Conservation (phyloP, 1,284 basidiomycete genomes). For the Sanghuangporus baumii region DNA sequence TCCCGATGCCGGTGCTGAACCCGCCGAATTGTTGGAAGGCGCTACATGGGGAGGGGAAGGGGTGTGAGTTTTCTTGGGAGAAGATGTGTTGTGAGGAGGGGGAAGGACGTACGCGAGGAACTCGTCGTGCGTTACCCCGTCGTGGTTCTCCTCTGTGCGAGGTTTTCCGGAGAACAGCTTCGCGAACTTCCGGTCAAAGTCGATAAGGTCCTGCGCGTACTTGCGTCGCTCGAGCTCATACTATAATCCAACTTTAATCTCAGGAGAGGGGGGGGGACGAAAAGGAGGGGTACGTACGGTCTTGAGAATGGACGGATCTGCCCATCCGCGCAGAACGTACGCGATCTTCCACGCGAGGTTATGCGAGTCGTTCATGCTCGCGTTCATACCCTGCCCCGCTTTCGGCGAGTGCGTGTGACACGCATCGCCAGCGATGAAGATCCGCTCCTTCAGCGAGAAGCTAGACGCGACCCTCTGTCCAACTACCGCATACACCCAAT, state of each 20-base stretch:
- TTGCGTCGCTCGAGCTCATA: slow-evolving; percentile 69
- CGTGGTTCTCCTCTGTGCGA: slow-evolving; percentile 44
- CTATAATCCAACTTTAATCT: slow-evolving; percentile 27
- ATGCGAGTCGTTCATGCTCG: slow-evolving; percentile 80
- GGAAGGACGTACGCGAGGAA: slow-evolving; percentile 45
- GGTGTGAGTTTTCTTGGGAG: neutral
- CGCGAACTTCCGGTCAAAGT: slow-evolving; percentile 74
- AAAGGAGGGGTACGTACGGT: slow-evolving; percentile 47
- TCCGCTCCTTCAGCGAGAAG: slow-evolving; percentile 61
- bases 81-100: neutral
- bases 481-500: slow-evolving; percentile 30
- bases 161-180: slow-evolving; percentile 76
- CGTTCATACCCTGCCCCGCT: slow-evolving; percentile 73
- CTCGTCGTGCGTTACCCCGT: slow-evolving; percentile 63
- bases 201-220: slow-evolving; percentile 76
- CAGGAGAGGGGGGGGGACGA: neutral
- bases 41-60: slow-evolving; percentile 28
- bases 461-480: slow-evolving; percentile 73
- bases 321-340: slow-evolving; percentile 68
- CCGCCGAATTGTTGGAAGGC: slow-evolving; percentile 53
- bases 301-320: slow-evolving; percentile 56
- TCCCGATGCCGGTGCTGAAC: slow-evolving; percentile 60
- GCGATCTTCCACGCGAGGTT: slow-evolving; percentile 79
- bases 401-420: slow-evolving; percentile 86
- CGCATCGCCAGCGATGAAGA: slow-evolving; percentile 80